Conservation (phyloP, 495 filamentous ascomycete species). For the Chlorociboria aeruginascens region DNA sequence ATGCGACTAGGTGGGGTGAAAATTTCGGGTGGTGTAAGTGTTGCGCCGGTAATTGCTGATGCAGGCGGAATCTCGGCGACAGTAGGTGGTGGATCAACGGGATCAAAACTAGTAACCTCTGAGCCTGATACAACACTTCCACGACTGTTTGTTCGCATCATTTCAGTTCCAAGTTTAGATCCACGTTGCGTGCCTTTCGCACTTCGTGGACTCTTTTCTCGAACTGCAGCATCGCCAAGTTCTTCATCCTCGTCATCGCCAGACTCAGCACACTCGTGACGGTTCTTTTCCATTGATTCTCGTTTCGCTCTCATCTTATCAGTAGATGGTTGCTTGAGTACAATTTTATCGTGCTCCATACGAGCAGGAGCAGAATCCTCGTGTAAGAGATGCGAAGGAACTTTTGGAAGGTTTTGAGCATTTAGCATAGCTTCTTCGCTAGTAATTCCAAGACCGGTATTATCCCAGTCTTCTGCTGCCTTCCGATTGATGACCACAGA, state of each 20-base stretch:
- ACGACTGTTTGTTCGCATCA: conserved; percentile 91
- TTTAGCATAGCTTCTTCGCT: conserved; percentile 28
- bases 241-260: conserved; percentile 92
- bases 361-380: conserved; percentile 57
- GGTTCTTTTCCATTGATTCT: conserved; percentile 61
- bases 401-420: conserved; percentile 21
- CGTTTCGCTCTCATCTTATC: conserved; percentile 69
- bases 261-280: conserved; percentile 69
- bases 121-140: conserved; percentile 54
- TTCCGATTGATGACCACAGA: conserved; percentile 63
- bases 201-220: conserved; percentile 44
- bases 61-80: conserved; percentile 10
- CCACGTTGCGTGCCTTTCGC: conserved; percentile 31
- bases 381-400: conserved; percentile 42
- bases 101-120: conserved; percentile 10
- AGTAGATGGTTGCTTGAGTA: conserved; percentile 58
- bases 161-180: conserved; percentile 82
- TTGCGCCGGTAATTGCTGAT: conserved; percentile 16
- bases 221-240: conserved; percentile 48
- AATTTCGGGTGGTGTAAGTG: conserved; percentile 30
- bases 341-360: conserved; percentile 38
- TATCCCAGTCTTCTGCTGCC: conserved; percentile 59
- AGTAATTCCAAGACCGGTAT: conserved; percentile 60
- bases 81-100: conserved; percentile 20
- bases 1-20: conserved; percentile 25